Evolutionary conservation across 768 basidiomycete species (phyloP).

Genomic region (Hydnum rufescens): DNA sequence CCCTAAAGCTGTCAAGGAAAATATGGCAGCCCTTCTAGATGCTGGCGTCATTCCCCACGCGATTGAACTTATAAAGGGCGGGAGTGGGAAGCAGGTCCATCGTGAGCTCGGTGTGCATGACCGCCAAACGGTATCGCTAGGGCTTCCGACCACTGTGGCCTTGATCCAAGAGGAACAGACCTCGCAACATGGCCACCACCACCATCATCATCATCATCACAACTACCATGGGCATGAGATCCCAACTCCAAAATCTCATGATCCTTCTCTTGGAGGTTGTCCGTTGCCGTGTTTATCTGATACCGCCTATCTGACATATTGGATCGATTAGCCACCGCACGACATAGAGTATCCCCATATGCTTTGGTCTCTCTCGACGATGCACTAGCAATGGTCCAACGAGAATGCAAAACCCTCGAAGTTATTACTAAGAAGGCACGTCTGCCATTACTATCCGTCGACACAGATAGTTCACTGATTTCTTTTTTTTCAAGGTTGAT

Average conservation of each 20-base stretch:
- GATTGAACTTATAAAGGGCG: constrained; percentile 50
- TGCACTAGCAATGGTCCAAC: constrained; percentile 38
- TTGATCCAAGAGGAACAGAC: too few species aligned
- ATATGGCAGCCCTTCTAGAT: constrained; percentile 38
- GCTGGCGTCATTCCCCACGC: constrained; percentile 47
- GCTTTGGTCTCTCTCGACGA: constrained; percentile 44
- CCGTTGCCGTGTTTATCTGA: too few species aligned
- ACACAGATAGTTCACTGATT: too few species aligned
- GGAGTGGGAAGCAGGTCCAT: constrained; percentile 41
- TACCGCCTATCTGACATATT: too few species aligned
- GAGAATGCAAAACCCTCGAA: constrained; percentile 27
- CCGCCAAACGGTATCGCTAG: neutral
- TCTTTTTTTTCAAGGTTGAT: constrained; percentile 39
- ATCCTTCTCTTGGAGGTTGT: constrained; percentile 48
- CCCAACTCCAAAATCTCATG: constrained; percentile 41
- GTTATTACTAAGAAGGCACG: constrained; percentile 25
- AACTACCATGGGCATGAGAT: constrained; percentile 17
- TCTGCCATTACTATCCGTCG: constrained; percentile 13
- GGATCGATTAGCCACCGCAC: constrained; percentile 46
- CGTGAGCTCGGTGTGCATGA: constrained; percentile 20
- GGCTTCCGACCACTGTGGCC: neutral
- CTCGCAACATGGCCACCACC: constrained; percentile 10
- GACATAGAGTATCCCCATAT: constrained; percentile 62
- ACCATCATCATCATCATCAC: constrained; percentile 22
- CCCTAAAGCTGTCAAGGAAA: constrained; percentile 69